Conservation (phyloP, 140 eudicot genomes). For the Flaveria floridana region DNA sequence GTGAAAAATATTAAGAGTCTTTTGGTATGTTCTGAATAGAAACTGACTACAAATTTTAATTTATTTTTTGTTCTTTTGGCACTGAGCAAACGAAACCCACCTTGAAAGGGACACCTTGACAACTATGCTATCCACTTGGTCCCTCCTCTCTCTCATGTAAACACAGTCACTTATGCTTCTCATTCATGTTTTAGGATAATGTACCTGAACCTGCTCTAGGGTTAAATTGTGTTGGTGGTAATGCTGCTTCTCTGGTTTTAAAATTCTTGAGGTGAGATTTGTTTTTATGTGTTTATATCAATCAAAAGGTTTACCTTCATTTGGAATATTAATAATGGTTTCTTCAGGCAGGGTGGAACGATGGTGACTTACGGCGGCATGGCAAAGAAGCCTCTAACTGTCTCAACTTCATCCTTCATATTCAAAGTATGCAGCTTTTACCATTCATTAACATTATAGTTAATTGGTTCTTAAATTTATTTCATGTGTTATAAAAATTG, state of each 20-base stretch:
- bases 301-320: conserved; percentile 13
- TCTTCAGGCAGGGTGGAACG: conserved; percentile 84
- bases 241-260: conserved; percentile 85
- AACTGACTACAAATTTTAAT: not conserved
- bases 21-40: conserved; percentile 48
- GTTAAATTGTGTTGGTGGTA: conserved; percentile 97
- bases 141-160: not conserved
- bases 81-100: not conserved
- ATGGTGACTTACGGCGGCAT: conserved; percentile 99
- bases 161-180: not conserved
- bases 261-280: conserved; percentile 68
- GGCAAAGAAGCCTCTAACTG: conserved; percentile 91
- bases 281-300: not conserved
- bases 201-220: conserved; percentile 85
- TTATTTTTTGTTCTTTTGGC: not conserved
- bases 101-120: not conserved
- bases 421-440: conserved; percentile 59
- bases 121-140: not conserved
- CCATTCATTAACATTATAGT: conserved; percentile 18
- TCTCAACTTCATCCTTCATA: conserved; percentile 82
- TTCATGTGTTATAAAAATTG: not conserved
- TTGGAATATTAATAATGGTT: conserved; percentile 20
- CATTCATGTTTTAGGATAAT: conserved; percentile 44
- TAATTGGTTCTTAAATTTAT: conserved; percentile 21
- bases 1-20: conserved; percentile 69